Conservation (phyloP, 2,329 filamentous ascomycete species). For the Monosporascus sp. region DNA sequence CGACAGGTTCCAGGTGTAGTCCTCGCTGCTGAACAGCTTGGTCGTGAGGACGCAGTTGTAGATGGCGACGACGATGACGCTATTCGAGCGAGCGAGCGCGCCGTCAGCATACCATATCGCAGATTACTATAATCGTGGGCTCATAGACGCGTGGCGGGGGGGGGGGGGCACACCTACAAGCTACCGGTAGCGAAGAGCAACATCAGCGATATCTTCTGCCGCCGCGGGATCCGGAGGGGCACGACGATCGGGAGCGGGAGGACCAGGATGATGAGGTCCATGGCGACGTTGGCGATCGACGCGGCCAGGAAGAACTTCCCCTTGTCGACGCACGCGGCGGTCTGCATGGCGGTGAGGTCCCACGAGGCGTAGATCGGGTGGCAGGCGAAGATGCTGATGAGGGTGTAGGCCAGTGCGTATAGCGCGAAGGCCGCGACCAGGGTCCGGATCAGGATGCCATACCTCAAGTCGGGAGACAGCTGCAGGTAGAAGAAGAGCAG, state of each 20-base stretch:
- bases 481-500: slow-evolving; percentile 3
- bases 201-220: slow-evolving; percentile 1
- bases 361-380: background rate
- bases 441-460: background rate
- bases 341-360: background rate
- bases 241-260: slow-evolving; percentile 1
- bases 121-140: background rate
- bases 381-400: background rate
- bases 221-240: background rate
- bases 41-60: slow-evolving; percentile 1
- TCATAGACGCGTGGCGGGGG: background rate
- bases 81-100: background rate
- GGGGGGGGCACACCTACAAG: background rate
- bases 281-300: slow-evolving; percentile 1
- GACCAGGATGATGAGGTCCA: slow-evolving; percentile 3
- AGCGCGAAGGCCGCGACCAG: background rate
- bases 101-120: background rate
- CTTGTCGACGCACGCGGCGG: slow-evolving; percentile 2
- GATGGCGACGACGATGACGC: slow-evolving; percentile 1
- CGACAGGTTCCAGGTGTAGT: slow-evolving; percentile 1
- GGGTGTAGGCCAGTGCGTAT: background rate
- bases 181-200: slow-evolving; percentile 3
- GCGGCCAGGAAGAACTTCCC: background rate
- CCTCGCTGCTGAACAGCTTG: background rate
- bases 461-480: background rate